phyloP scores from a whole-genome alignment of 106 monocot species.

The Dendrobium chrysotoxum region DNA sequence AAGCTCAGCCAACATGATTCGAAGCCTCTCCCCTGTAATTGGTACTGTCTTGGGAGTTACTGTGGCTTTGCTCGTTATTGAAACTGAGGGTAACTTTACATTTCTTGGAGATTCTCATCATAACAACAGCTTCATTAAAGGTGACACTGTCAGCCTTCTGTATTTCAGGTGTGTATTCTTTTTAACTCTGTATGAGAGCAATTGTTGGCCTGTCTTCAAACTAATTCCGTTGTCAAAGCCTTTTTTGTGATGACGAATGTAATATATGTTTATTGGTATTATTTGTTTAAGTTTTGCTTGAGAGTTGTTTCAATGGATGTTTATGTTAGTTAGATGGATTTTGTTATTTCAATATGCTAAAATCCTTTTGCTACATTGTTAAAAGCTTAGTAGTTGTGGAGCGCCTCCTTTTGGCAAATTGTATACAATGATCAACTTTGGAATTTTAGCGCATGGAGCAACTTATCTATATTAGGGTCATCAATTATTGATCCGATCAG shows the following conservation, averaged over 20 bases:
- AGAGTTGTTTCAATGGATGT: not conserved
- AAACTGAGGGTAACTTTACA: not conserved
- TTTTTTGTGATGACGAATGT: not conserved
- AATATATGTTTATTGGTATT: not conserved
- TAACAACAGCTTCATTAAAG: not conserved
- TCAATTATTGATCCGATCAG: too few relatives aligned
- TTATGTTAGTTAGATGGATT: too few relatives aligned
- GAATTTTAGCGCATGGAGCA: too few relatives aligned
- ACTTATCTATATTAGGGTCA: too few relatives aligned
- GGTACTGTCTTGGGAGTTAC: not conserved
- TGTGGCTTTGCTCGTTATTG: constrained; percentile 2
- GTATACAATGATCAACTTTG: too few relatives aligned
- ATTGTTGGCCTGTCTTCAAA: not conserved
- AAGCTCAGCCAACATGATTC: not conserved
- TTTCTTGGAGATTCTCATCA: not conserved
- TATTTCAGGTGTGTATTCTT: not conserved
- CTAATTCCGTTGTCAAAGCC: not conserved
- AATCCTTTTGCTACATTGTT: too few relatives aligned
- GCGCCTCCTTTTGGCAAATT: not conserved
- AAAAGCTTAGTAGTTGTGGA: too few relatives aligned
- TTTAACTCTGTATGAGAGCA: too few relatives aligned
- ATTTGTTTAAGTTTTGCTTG: not conserved
- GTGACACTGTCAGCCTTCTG: not conserved
- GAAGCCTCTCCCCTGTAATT: not conserved
- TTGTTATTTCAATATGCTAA: too few relatives aligned